These are phyloP conservation scores for Triangularia verruculosa DNA, from an alignment of 2,329 filamentous ascomycete species.

Conservation along the genomic window DNA sequence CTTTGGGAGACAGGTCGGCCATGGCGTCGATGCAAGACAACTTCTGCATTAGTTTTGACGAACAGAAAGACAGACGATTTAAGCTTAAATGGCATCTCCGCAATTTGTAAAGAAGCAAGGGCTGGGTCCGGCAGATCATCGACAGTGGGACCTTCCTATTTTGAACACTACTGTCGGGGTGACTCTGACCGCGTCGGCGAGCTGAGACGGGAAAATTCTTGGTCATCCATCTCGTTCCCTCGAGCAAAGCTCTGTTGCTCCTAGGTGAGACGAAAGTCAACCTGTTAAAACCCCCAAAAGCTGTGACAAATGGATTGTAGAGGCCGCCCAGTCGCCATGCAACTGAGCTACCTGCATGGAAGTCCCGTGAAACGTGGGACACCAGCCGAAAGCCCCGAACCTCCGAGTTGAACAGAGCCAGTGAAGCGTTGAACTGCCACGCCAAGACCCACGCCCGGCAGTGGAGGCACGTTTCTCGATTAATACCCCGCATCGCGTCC, in stretches of 20 bases:
- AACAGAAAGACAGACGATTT: not conserved
- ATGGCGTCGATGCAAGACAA: not conserved
- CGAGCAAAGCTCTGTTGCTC: too few relatives aligned
- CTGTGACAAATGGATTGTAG: not conserved
- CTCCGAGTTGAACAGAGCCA: not conserved
- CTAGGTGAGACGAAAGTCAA: too few relatives aligned
- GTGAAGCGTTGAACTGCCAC: not conserved
- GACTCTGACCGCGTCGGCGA: too few relatives aligned
- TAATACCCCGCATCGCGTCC: not conserved
- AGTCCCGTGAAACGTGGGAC: not conserved
- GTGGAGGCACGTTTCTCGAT: not conserved
- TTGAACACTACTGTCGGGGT: not conserved
- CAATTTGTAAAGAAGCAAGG: not conserved
- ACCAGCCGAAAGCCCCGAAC: not conserved
- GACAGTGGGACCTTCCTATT: not conserved
- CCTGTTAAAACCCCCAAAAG: not conserved
- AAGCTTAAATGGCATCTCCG: not conserved
- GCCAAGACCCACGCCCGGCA: not conserved
- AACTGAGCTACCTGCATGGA: not conserved
- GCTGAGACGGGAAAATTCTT: too few relatives aligned
- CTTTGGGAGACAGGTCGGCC: slow-evolving; percentile 11
- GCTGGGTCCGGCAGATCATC: not conserved
- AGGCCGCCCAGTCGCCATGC: not conserved
- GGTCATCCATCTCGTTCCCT: too few relatives aligned
- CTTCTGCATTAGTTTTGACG: not conserved